Base-by-base conservation (phyloP, 495 filamentous ascomycete species). In the Aspergillus incahuasiensis region DNA sequence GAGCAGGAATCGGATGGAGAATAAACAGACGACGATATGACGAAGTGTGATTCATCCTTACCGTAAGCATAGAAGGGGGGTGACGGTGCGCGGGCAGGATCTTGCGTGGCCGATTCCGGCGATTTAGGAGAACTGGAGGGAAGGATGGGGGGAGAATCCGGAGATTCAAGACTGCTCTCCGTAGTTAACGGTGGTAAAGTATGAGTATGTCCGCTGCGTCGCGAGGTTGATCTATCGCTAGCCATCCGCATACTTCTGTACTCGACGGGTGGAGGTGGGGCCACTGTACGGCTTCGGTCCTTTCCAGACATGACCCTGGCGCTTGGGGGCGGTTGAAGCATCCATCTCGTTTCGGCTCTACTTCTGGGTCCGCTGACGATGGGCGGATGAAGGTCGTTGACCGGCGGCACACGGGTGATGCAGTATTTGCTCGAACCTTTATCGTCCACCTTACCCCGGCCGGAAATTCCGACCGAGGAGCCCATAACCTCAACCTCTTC, bases 231-330 rank as follows among this genome's bases (percentile, higher is more conserved):
- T 24, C 52, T 54, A 0, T 62, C 57, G 39, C 58, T 54, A 16
- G 54, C 48, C 9, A 51, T 24, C 41, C 58, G 63, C 34, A 60
- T 48, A 3, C 45, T 41, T 52, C 60, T 57, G 38, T 63, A 46
- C 13, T 51, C 18, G 48, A 51, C 64, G 35, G 58, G 61, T n/a
- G 55, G 57, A 43, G 62, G 61, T n/a, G 55, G 57, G 40, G 62
- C 56, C 28, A 68, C 63, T 24, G 56, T 52, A 48, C 78, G 78
- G 50, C 84, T 76, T 25, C 70, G 70, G 53, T 80, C 80, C 65
- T 91, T 92, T 55, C 90, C 90, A 60, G 85, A 86, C 91, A 96
- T 96, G 45, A 96, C 73, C 62, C 82, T 87, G 16, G 91, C 89
- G 47, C 80, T 81, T 35, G 91, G 91, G 3, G 90, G 90, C 2